These are phyloP conservation scores for Aspergillus sp. DNA, from an alignment of 2,329 filamentous ascomycete species.

Conservation along the genomic window DNA sequence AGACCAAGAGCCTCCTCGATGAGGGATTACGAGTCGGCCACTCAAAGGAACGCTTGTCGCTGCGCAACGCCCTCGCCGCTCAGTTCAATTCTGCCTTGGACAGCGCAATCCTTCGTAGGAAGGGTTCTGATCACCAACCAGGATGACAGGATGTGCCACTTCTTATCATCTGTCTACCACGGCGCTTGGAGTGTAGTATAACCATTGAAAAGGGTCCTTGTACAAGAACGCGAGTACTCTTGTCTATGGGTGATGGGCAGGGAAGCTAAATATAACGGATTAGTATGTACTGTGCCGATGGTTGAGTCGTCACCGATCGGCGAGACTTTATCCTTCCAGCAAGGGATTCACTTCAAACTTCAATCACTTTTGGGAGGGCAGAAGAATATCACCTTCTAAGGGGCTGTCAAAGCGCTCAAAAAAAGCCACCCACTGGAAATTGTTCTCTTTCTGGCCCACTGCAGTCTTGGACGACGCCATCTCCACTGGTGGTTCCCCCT, in stretches of 20 bases:
- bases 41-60: neutral
- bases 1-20: neutral
- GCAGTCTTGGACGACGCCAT: conserved; percentile 27
- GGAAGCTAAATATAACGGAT: neutral
- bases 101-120: neutral
- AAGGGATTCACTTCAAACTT: neutral
- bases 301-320: neutral
- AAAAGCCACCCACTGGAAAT: conserved; percentile 24
- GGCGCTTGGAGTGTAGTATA: neutral
- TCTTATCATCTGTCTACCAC: neutral
- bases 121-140: neutral
- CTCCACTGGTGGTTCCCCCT: conserved; percentile 30
- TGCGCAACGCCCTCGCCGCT: neutral
- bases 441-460: conserved; percentile 9
- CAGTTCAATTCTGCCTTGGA: neutral
- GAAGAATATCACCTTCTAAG: conserved; percentile 1
- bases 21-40: neutral
- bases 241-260: neutral
- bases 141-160: neutral
- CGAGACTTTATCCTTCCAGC: neutral
- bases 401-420: conserved; percentile 11
- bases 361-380: neutral
- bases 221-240: neutral
- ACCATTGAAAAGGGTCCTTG: neutral
- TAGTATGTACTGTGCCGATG: neutral